Percentiles rank a stretch among this genome's conserved stretches.
phyloP scores from a whole-genome alignment of 1,284 basidiomycete species.

The Papiliotrema terrestris region DNA sequence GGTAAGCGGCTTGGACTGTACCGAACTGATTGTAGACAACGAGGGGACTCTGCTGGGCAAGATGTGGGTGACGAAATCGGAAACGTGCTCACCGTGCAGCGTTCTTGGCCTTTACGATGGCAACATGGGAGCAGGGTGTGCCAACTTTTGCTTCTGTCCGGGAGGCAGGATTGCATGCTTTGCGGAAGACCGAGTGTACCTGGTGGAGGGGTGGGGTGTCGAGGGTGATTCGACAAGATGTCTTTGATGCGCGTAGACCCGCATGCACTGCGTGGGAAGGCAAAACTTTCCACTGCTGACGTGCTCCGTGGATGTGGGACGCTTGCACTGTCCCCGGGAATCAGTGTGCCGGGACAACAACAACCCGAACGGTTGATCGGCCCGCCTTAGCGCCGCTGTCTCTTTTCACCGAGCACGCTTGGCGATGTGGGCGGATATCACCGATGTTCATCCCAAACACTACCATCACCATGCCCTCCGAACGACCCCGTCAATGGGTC shows the following conservation, averaged over 20 bases:
- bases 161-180: conserved; percentile 23
- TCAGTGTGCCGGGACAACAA: neutral
- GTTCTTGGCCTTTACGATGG: conserved; percentile 7
- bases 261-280: no score
- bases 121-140: conserved; percentile 16
- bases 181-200: conserved; percentile 19
- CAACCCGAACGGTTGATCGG: neutral
- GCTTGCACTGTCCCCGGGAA: neutral
- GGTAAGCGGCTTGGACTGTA: conserved; percentile 3
- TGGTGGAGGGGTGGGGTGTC: conserved; percentile 15
- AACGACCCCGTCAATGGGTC: conserved; percentile 11
- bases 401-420: neutral
- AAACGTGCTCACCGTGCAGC: neutral
- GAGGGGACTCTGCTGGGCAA: conserved; percentile 20
- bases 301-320: no score
- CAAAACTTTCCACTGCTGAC: no score
- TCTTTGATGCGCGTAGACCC: no score
- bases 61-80: conserved; percentile 14
- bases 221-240: neutral
- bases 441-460: no score
- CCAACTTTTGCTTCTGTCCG: conserved; percentile 30
- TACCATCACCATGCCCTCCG: no score
- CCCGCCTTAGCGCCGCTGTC: neutral
- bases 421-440: no score
- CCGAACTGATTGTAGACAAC: neutral